Evolutionary conservation across 805 yeast genomes (phyloP), one percentile per base, ranked within the genome.

Genomic region (Pichia gijzeniarum): DNA sequence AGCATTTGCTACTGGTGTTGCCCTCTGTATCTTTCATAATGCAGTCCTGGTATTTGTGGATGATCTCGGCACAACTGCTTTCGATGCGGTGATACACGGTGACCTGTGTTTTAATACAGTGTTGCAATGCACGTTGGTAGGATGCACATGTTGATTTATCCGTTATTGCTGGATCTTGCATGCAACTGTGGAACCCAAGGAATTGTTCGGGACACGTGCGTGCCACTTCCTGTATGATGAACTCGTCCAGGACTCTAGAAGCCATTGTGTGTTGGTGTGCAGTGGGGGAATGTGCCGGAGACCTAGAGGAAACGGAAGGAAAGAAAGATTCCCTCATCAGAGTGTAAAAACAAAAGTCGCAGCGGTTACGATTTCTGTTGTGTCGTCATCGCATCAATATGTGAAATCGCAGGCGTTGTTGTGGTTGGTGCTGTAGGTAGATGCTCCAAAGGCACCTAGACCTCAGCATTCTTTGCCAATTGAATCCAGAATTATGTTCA

Each of bases 221-320:
- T 13, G 95, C 89, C 47, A 84, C 84, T 56, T 86, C 95, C 50
- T 85, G 89, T 50, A 86, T 74, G 28, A 86, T 73, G 41, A 82
- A 68, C 58, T 85, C 90, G 62, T 86, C 95, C 27, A 86, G 62
- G 12, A 70, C 54, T 58, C 70, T 60, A 14, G 77, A 68, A 75
- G 73, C 72, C 41, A 41, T 45, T 20, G 21, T 35, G 28, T 25
- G 28, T 25, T 25, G n/a, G n/a, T n/a, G n/a, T n/a, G n/a, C n/a
- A n/a, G n/a, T n/a, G n/a, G n/a, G n/a, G n/a, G n/a, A n/a, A n/a
- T n/a, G n/a, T n/a, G n/a, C n/a, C n/a, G n/a, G n/a, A n/a, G n/a
- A n/a, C n/a, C n/a, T n/a, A n/a, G n/a, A n/a, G n/a, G n/a, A n/a
- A n/a, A n/a, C n/a, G n/a, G n/a, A n/a, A 25, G 28, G 28, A 25